phyloP scores from a whole-genome alignment of 257 asterid species.

The Petrea volubilis region DNA sequence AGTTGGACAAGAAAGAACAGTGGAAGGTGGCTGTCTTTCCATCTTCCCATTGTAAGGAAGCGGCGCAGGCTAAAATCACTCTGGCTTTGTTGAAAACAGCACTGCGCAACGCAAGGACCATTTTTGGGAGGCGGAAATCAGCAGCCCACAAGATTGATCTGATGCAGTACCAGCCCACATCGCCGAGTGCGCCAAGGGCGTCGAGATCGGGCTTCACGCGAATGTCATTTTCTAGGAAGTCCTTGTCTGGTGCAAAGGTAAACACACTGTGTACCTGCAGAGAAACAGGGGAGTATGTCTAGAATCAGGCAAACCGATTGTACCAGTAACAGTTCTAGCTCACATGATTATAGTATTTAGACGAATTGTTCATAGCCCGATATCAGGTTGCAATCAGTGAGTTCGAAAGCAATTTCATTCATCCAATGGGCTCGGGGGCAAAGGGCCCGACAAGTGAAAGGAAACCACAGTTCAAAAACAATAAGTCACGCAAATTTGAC shows the following conservation, averaged over 20 bases:
- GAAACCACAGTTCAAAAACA: too few relatives aligned
- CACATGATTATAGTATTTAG: too few relatives aligned
- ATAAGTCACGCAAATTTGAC: too few relatives aligned
- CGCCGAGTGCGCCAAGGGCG: slow-evolving; percentile 79
- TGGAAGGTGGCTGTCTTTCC: slow-evolving; percentile 66
- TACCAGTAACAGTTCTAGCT: too few relatives aligned
- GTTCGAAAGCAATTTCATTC: too few relatives aligned
- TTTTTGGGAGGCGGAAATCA: slow-evolving; percentile 56
- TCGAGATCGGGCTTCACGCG: slow-evolving; percentile 75
- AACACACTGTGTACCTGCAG: slow-evolving; percentile 52
- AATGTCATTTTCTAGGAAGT: slow-evolving; percentile 55
- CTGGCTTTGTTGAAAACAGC: slow-evolving; percentile 54
- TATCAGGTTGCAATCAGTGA: too few relatives aligned
- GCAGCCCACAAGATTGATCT: slow-evolving; percentile 74
- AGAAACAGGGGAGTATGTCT: too few relatives aligned
- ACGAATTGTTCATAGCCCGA: too few relatives aligned
- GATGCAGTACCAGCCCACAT: slow-evolving; percentile 75
- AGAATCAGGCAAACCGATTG: too few relatives aligned
- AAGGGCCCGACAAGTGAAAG: too few relatives aligned
- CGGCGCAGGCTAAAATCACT: slow-evolving; percentile 61
- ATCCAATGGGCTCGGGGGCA: too few relatives aligned
- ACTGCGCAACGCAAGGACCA: slow-evolving; percentile 48
- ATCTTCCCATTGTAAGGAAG: slow-evolving; percentile 67
- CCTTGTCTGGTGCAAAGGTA: slow-evolving; percentile 24
- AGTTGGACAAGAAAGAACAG: slow-evolving; percentile 66